Evolutionary conservation across 225 moss, liverwort and hornwort genomes (phyloP).

Genomic region (Physcomitrellopsis africana): DNA sequence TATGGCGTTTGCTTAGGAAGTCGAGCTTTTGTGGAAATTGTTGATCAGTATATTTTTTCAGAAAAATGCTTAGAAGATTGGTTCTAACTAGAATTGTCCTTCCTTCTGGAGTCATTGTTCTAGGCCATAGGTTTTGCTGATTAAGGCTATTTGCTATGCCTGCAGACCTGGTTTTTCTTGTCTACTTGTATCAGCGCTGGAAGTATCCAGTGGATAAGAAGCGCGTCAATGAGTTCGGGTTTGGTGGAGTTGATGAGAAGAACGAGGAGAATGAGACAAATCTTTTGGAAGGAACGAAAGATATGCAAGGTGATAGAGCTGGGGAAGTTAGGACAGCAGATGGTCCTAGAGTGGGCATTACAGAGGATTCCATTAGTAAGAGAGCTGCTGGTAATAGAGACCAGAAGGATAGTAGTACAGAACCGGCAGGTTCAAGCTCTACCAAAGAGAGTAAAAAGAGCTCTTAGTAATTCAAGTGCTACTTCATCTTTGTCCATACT

Average conservation of each 20-base stretch:
- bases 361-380: constrained; percentile 42
- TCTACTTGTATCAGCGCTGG: constrained; percentile 71
- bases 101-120: background rate
- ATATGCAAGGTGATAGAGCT: constrained; percentile 28
- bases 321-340: constrained; percentile 34
- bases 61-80: background rate
- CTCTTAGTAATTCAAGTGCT: background rate
- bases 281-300: constrained; percentile 32
- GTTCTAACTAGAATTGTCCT: background rate
- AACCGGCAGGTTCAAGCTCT: background rate
- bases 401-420: constrained; percentile 21
- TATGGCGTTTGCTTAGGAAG: background rate
- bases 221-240: constrained; percentile 72
- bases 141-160: background rate
- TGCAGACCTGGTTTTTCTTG: constrained; percentile 61
- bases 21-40: background rate
- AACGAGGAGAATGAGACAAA: constrained; percentile 16
- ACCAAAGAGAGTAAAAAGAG: constrained; percentile 29
- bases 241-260: constrained; percentile 52
- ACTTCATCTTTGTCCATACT: constrained; percentile 15
- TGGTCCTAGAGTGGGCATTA: constrained; percentile 24
- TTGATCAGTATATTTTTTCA: background rate
- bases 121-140: background rate
- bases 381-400: constrained; percentile 39
- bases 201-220: constrained; percentile 71